Base-by-base conservation (phyloP, 306 rosid species). In the Vigna hirtella region DNA sequence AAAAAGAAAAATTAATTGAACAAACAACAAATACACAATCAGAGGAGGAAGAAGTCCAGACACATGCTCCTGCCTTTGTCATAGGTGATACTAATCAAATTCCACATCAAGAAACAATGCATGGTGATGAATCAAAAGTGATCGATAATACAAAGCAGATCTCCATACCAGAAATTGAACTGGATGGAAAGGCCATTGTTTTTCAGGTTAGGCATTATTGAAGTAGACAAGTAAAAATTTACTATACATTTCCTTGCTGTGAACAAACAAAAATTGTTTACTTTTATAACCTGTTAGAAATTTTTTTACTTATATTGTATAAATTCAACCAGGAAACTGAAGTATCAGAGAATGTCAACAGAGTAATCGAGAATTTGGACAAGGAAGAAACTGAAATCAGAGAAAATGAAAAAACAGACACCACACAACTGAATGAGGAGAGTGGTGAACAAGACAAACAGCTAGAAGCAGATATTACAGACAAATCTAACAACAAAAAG, bases 321-420 rank as follows among this genome's bases (percentile, higher is more conserved):
- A 4, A 17, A 7, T 71, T 66, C 15, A 38, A 73, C 47, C n/a
- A 73, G 78, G 57, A 18, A 43, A 11, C 8, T 16, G 13, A 73
- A 45, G 32, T 42, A 58, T 6, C 13, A 8, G 28, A 2, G 9
- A 73, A 42, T 5, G 9, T 42, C 12, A 1, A 45, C 2, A 40
- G 0, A 65, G 32, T 17, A 26, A 7, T 5, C 0, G 28, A 65
- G n/a, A 17, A 38, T 17, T 65, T 10, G 0, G 30, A 38, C 3
- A 3, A 30, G 32, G 32, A 30, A 30, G 4, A 30, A 30, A 30
- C 32, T 30, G 3, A 30, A 4, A 30, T 30, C 32, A 30, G 32
- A 30, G 32, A 30, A 30, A 30, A 30, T 30, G 32, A 30, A 0
- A 30, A 30, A 30, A 30, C 32, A 30, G 32, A 30, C 4, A 4